Base-by-base conservation (phyloP, 2,329 filamentous ascomycete species). In the Penicillium sp. region DNA sequence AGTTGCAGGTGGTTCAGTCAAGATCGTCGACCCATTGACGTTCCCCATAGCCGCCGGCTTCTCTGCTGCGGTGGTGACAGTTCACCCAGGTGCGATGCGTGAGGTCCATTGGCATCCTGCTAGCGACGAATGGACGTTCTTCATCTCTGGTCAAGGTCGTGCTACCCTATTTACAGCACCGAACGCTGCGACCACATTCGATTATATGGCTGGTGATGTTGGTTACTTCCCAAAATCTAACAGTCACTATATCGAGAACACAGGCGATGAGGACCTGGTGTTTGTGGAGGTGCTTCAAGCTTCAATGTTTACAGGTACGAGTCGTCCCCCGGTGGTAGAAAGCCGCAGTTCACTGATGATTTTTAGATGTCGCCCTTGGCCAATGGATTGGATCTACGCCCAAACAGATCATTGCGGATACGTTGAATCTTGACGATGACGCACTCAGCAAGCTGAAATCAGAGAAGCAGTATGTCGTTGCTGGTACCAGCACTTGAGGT, bases 81-180 rank as follows among this genome's bases (percentile, higher is more conserved):
- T 92, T 57, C 78, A 88, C 59, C 88, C 89, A 0, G 87, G 87
- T 13, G 87, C 86, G 0, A 78, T 92, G 68, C 83, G 89, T 9
- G 89, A 91, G 75, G 91, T 92, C 81, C 89, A 92, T 76, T 92
- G 89, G 89, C 89, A 92, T 67, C 88, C 88, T 0, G 86, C 84
- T 43, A 88, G 88, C 11, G 89, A 92, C 65, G 89, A 92, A 71
- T 92, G 89, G 89, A 89, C 85, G 6, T 92, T 89, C 73, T 91
- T 92, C 77, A 83, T 92, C 68, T 75, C 76, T 24, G 90, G 90
- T 0, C 83, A 84, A 39, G 90, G 87, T 0, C 83, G 89, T 31
- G 83, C 91, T 13, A 92, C 89, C 13, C 83, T 92, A 60, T 92
- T 92, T 67, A 87, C 83, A 0, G 81, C 88, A 2, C 83, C 88